Evolutionary conservation across 148 eudicot species (phyloP).

Genomic region (Diospyros kaki): DNA sequence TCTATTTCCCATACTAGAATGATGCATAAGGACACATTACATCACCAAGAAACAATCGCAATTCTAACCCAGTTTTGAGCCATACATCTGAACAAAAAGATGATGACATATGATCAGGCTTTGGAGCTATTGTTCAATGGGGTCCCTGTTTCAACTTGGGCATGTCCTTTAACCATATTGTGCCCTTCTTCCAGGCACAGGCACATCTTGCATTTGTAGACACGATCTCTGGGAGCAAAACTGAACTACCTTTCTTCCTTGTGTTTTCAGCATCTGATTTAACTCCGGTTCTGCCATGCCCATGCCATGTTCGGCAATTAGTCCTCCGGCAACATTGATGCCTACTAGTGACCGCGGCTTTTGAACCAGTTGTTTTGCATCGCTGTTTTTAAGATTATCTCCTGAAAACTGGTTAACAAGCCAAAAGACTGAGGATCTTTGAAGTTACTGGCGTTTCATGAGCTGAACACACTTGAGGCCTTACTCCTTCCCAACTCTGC

Average conservation of each 20-base stretch:
- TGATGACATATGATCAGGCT: background rate
- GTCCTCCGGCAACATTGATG: conserved; percentile 44
- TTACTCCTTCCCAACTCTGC: background rate
- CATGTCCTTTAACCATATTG: conserved; percentile 20
- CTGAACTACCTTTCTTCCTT: too few relatives aligned
- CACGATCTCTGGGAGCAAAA: background rate
- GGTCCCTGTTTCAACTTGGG: conserved; percentile 1
- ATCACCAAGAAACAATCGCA: too few relatives aligned
- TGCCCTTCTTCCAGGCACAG: conserved; percentile 19
- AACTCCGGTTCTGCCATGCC: conserved; percentile 21
- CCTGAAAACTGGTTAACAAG: too few relatives aligned
- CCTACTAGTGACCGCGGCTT: conserved; percentile 19
- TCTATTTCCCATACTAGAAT: too few relatives aligned
- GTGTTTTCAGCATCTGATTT: background rate
- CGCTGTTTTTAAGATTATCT: too few relatives aligned
- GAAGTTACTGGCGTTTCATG: too few relatives aligned
- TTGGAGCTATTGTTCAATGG: background rate
- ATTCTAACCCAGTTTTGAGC: background rate
- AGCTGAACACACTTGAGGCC: too few relatives aligned
- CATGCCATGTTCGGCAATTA: conserved; percentile 50
- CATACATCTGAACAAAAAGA: background rate
- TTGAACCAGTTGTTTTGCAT: conserved; percentile 17
- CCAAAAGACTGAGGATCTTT: too few relatives aligned
- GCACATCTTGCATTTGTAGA: conserved; percentile 17
- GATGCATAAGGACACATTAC: too few relatives aligned